Percentiles rank a stretch among this genome's conserved stretches.
phyloP scores from a whole-genome alignment of 257 asterid species.

The Osmanthus fragrans region DNA sequence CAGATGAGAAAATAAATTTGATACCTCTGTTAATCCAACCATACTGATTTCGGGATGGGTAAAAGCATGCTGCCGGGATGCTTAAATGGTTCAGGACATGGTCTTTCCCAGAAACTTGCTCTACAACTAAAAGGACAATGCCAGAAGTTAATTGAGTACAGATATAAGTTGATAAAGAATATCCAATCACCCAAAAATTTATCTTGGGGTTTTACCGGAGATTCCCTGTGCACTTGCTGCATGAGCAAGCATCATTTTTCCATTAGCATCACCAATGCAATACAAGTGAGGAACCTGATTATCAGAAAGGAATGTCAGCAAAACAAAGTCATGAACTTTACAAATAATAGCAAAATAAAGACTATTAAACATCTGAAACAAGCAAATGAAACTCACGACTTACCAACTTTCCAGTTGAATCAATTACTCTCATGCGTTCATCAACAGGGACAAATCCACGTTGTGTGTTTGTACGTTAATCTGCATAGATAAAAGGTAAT shows the following conservation, averaged over 20 bases:
- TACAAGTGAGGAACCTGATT: conserved; percentile 89
- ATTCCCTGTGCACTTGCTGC: conserved; percentile 99
- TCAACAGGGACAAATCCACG: conserved; percentile 96
- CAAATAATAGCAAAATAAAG: conserved; percentile 12
- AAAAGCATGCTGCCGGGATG: conserved; percentile 98
- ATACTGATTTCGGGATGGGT: conserved; percentile 99
- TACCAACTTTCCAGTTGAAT: conserved; percentile 83
- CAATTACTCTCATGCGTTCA: conserved; percentile 90
- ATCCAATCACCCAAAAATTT: conserved; percentile 16
- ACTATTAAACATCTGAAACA: conserved; percentile 14
- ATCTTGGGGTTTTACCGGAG: conserved; percentile 47
- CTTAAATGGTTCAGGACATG: conserved; percentile 89
- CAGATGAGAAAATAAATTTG: background rate
- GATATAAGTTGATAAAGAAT: conserved; percentile 9
- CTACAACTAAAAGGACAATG: conserved; percentile 65
- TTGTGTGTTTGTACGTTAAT: conserved; percentile 82
- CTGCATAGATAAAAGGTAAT: conserved; percentile 37
- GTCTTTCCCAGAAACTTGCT: conserved; percentile 88
- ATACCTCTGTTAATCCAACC: conserved; percentile 97
- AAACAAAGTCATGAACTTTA: conserved; percentile 5
- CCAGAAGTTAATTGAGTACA: conserved; percentile 26
- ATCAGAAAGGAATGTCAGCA: conserved; percentile 31
- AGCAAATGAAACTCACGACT: conserved; percentile 29
- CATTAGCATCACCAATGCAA: conserved; percentile 99
- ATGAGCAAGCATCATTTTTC: conserved; percentile 99